Evolutionary conservation across 202 grass and related monocot genomes (phyloP).

Genomic region (Eragrostis tef): DNA sequence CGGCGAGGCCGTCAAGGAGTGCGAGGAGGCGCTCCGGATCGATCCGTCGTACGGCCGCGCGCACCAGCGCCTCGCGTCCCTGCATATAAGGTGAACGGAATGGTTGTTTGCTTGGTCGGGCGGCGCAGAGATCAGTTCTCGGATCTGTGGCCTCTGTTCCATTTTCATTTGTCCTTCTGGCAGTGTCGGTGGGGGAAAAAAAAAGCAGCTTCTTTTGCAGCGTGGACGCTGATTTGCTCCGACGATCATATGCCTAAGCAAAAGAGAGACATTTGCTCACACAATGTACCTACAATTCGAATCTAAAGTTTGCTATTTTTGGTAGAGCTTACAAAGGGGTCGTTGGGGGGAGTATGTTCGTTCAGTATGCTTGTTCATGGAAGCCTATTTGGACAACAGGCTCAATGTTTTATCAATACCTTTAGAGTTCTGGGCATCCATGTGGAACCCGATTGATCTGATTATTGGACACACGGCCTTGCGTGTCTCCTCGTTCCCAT

Average conservation of each 20-base stretch:
- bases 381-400: constrained; percentile 26
- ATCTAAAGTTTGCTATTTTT: constrained; percentile 52
- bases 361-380: constrained; percentile 34
- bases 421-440: constrained; percentile 14
- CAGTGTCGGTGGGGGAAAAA: no score
- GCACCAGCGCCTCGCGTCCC: constrained; percentile 54
- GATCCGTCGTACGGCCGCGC: constrained; percentile 72
- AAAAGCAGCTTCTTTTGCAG: not conserved
- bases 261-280: not conserved
- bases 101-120: no score
- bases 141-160: no score
- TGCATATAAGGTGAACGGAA: not conserved
- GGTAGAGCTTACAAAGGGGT: constrained; percentile 34
- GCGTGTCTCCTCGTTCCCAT: constrained; percentile 29
- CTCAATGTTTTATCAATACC: constrained; percentile 5
- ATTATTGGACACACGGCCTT: constrained; percentile 38
- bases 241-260: constrained; percentile 1
- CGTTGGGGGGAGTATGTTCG: constrained; percentile 15
- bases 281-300: constrained; percentile 18
- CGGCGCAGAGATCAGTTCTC: no score
- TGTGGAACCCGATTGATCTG: constrained; percentile 33
- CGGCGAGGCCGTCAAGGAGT: constrained; percentile 74
- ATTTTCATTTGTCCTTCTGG: no score
- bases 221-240: not conserved
- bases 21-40: constrained; percentile 70